phyloP scores from a whole-genome alignment of 164 flowering plant genomes.

The Nymphaea colorata region DNA sequence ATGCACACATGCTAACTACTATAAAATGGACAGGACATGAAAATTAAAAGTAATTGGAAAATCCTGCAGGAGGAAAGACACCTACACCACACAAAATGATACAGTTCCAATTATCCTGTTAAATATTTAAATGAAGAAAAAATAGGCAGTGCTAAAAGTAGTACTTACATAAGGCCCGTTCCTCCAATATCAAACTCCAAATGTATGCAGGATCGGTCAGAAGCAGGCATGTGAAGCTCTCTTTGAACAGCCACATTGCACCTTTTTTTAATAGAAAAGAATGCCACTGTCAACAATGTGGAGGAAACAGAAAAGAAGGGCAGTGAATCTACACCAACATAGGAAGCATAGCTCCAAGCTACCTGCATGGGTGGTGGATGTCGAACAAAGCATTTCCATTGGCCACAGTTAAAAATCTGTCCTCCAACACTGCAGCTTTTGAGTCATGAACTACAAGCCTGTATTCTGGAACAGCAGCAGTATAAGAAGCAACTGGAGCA shows the following conservation, averaged over 20 bases:
- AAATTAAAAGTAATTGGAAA: too few species aligned
- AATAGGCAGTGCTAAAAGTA: neutral
- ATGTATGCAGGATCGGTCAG: slow-evolving; percentile 92
- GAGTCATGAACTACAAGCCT: slow-evolving; percentile 57
- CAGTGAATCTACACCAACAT: neutral
- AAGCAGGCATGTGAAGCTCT: slow-evolving; percentile 81
- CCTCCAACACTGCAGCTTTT: slow-evolving; percentile 13
- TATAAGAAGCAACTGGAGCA: slow-evolving; percentile 38
- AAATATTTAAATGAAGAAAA: neutral
- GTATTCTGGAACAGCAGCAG: slow-evolving; percentile 68
- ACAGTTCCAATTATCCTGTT: neutral
- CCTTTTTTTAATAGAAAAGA: slow-evolving; percentile 15
- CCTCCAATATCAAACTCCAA: slow-evolving; percentile 76
- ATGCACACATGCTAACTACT: too few species aligned
- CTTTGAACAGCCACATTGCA: slow-evolving; percentile 60
- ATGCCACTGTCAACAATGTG: neutral
- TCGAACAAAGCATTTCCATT: slow-evolving; percentile 60
- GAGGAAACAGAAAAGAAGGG: neutral
- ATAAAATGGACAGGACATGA: too few species aligned
- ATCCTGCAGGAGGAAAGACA: too few species aligned
- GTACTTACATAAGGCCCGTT: slow-evolving; percentile 64
- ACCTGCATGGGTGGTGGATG: slow-evolving; percentile 94
- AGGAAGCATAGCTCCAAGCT: neutral
- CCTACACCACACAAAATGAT: too few species aligned
- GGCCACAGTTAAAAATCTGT: slow-evolving; percentile 17